Conservation (phyloP, 148 eudicot species). For the Rhododendron molle region DNA sequence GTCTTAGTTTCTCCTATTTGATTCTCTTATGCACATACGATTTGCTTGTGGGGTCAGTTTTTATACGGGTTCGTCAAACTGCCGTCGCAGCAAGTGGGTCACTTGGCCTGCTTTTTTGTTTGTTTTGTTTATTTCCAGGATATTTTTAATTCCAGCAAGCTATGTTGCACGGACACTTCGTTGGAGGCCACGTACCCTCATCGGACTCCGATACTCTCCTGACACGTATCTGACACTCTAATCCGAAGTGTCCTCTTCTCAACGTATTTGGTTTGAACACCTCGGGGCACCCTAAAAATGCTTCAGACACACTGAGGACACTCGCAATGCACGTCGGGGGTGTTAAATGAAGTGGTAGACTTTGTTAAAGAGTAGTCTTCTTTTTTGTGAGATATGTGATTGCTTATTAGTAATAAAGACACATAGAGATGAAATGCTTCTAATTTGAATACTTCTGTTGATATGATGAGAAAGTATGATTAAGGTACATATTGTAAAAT, state of each 20-base stretch:
- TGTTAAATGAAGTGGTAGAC: not conserved
- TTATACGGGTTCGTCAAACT: not conserved
- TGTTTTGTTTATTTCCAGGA: not conserved
- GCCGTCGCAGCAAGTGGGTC: not conserved
- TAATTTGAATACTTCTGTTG: not conserved
- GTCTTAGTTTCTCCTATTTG: not conserved
- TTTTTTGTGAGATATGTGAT: not conserved
- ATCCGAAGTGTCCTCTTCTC: not conserved
- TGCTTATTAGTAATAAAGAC: not conserved
- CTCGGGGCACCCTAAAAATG: not conserved
- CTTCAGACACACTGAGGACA: not conserved
- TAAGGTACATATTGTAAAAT: not conserved
- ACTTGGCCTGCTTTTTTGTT: not conserved
- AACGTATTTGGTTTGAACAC: not conserved
- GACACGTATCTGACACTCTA: not conserved
- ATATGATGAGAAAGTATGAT: not conserved
- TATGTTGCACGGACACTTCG: not conserved
- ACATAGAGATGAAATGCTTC: not conserved
- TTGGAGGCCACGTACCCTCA: not conserved
- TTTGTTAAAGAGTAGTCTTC: not conserved
- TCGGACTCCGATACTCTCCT: not conserved
- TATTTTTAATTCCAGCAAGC: not conserved
- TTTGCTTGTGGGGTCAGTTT: not conserved
- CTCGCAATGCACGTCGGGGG: not conserved
- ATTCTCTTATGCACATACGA: not conserved